Percentiles rank a stretch among this genome's conserved stretches.
These are phyloP conservation scores for Fusarium domesticum DNA, from an alignment of 2,329 filamentous ascomycete genomes.

Conservation along the genomic window DNA sequence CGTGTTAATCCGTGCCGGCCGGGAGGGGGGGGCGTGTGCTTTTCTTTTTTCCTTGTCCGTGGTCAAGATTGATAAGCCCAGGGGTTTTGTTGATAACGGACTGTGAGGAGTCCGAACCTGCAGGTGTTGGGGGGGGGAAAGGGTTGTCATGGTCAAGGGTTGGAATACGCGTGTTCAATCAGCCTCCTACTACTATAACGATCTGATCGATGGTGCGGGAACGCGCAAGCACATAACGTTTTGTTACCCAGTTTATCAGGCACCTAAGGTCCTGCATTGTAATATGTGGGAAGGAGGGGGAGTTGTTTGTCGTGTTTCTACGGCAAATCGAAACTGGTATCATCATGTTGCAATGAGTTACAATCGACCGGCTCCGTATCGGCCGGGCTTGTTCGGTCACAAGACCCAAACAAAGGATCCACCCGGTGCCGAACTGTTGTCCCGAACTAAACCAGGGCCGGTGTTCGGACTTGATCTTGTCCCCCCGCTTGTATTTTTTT, in stretches of 20 bases:
- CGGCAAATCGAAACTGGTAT: too few species aligned
- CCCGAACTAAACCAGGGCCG: slow-evolving; percentile 18
- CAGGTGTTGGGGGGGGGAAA: not conserved
- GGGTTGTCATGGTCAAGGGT: not conserved
- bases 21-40: not conserved
- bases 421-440: slow-evolving; percentile 26
- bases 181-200: too few species aligned
- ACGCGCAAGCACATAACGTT: not conserved
- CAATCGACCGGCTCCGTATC: slow-evolving; percentile 16
- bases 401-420: slow-evolving; percentile 12
- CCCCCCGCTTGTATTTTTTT: too few species aligned
- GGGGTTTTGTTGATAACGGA: not conserved
- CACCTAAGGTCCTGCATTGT: too few species aligned
- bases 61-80: not conserved
- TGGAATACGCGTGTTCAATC: not conserved
- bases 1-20: too few species aligned
- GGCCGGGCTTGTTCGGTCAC: slow-evolving; percentile 20
- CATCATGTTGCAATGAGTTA: too few species aligned
- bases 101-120: not conserved
- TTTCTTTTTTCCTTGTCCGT: not conserved
- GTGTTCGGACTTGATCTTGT: slow-evolving; percentile 16
- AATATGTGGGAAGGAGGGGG: too few species aligned
- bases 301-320: too few species aligned
- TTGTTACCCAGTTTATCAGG: too few species aligned
- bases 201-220: not conserved